Base-by-base conservation (phyloP, 2,329 filamentous ascomycete genomes). In the Pleurostoma richardsiae region DNA sequence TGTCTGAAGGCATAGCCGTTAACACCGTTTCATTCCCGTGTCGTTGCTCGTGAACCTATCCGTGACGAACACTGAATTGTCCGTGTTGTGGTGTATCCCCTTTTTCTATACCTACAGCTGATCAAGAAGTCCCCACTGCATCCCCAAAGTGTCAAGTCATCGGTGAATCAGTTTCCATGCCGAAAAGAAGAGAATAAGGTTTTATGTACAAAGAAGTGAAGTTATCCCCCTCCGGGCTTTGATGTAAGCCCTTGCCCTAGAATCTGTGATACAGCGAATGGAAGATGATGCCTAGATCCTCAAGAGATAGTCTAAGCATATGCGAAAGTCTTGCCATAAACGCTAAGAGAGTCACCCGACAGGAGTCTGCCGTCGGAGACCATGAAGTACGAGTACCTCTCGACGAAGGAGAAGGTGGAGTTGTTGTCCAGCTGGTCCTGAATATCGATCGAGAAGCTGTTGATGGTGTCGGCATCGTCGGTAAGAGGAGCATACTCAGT, bases 401-500 rank as follows among this genome's bases (percentile, higher is more conserved):
- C 64, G 41, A 82, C 71, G 60, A 74, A 80, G 44, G 61, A 58
- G 56, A 71, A 72, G 42, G 61, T 61, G 28, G 62, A n/a, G 56
- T 70, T 62, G 53, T 56, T 62, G 50, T 81, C 77, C 6, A 82
- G 67, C 54, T 67, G 59, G 49, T 70, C 56, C 30, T 78, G 70
- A 54, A 78, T 69, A 5, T 66, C 60, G 50, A 63, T 47, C 48
- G 86, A 65, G 71, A 83, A 83, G 33, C 50, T 50, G 52, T 61
- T 62, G 50, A 72, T 62, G 52, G 48, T 38, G 31, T 72, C 61
- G 28, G 70, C 66, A 39, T 69, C 65, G 44, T 63, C 65, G 48
- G 70, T 74, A 31, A 65, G 59, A 45, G 79, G 73, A 28, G 75
- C 82, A 54, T 85, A 86, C 71, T 86, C 83, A 47, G 80, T 84